Evolutionary conservation across 225 moss, liverwort and hornwort species (phyloP), one percentile per base, ranked within the genome.

Genomic region (Ulota crispa): DNA sequence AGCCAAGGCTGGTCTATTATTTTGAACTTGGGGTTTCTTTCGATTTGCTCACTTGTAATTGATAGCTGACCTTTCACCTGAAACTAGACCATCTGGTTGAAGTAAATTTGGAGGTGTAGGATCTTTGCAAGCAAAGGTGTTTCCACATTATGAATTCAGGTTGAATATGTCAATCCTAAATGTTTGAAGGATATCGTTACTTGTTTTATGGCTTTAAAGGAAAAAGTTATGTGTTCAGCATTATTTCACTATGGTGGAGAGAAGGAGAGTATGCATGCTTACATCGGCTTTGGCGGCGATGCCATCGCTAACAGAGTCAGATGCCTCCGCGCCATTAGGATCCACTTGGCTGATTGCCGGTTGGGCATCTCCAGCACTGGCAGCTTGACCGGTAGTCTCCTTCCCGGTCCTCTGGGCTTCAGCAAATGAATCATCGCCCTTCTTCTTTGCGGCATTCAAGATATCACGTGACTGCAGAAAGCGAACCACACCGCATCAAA

Each of bases 281-380:
- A 93, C 93, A 78, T 93, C 89, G 32, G 84, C 91, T 11, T 66
- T 88, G 11, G 89, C 26, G 4, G 88, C 87, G 57, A 90, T 74
- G 47, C 52, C 8, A 24, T 86, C 88, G 5, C 85, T 87, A 9
- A 78, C 36, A 20, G 72, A 16, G 12, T 88, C 76, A n/a, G 83
- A 72, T 55, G 86, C 71, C 72, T 89, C 89, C 8, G 77, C 76
- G 1, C 62, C 87, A 37, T 72, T 76, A 3, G 89, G 88, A 41
- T 83, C 70, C 13, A 92, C 78, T 75, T 93, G 86, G 72, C 87
- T 89, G 7, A 92, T 82, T 7, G 87, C 90, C 4, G 89, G 87
- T 50, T 59, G 78, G 0, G 93, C 84, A 0, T 83, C 73, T 21
- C 83, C 75, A 62, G 88, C 92, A 50, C 79, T 90, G 1, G 87